Evolutionary conservation across 1,139 yeast genomes (phyloP).

Genomic region (Kodamaea suecica): DNA sequence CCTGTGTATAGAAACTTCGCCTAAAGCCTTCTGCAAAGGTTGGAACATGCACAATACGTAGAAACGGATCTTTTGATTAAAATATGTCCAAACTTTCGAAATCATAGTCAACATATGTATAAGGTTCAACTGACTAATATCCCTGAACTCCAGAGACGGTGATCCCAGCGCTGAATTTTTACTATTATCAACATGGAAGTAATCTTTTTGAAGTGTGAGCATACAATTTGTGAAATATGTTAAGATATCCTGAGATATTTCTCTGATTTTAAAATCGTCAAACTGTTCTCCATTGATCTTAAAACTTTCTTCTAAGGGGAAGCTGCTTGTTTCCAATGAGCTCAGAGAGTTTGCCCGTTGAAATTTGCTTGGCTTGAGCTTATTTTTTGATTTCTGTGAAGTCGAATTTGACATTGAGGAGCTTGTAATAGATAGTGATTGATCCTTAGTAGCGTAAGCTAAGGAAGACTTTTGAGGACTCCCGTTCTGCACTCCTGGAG

Average conservation of each 20-base stretch:
- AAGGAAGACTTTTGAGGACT: not conserved
- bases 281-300: conserved; percentile 16
- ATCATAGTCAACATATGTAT: conserved; percentile 11
- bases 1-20: conserved; percentile 17
- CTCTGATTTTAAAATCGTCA: conserved; percentile 31
- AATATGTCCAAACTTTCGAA: conserved; percentile 29
- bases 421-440: not conserved
- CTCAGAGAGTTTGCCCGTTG: conserved; percentile 9
- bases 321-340: conserved; percentile 3
- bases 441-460: not conserved
- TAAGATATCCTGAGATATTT: conserved; percentile 29
- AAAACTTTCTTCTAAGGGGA: not conserved
- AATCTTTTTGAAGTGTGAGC: conserved; percentile 23
- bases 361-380: conserved; percentile 9
- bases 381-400: conserved; percentile 10
- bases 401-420: not conserved
- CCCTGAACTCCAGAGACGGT: conserved; percentile 3
- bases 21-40: conserved; percentile 26
- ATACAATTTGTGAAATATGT: conserved; percentile 27
- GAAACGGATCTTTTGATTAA: conserved; percentile 31
- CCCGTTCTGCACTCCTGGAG: not conserved
- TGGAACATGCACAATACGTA: conserved; percentile 29
- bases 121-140: conserved; percentile 3
- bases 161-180: conserved; percentile 1
- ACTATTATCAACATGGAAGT: conserved; percentile 5